Evolutionary conservation across 2,329 filamentous ascomycete species (phyloP).

Genomic region (Davidsoniella eucalypti): DNA sequence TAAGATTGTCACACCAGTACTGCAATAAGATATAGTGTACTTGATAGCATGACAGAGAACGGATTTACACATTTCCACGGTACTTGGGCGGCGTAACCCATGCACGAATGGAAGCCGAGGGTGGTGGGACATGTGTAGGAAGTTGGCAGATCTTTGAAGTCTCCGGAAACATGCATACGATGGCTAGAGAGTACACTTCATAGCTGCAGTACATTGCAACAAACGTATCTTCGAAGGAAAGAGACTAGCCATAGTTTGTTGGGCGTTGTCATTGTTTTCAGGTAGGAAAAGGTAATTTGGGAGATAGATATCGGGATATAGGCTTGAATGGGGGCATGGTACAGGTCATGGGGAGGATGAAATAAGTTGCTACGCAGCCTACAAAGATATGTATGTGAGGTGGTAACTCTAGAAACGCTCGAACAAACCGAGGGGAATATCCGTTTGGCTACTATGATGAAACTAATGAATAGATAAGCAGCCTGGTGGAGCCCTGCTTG

Average conservation of each 20-base stretch:
- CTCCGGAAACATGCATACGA: slow-evolving; percentile 31
- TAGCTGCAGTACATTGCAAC: slow-evolving; percentile 39
- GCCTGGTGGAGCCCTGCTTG: too few species aligned
- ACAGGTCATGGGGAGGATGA: too few species aligned
- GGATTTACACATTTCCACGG: slow-evolving; percentile 47
- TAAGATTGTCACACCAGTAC: slow-evolving; percentile 47
- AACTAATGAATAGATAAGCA: too few species aligned
- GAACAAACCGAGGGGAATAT: too few species aligned
- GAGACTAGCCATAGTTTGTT: slow-evolving; percentile 21
- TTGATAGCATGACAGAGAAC: slow-evolving; percentile 58
- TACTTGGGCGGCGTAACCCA: slow-evolving; percentile 65
- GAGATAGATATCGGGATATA: too few species aligned
- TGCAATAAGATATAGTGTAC: slow-evolving; percentile 50
- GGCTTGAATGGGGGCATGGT: too few species aligned
- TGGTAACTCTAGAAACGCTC: too few species aligned
- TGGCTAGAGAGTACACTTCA: slow-evolving; percentile 52
- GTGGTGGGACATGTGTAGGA: slow-evolving; percentile 17
- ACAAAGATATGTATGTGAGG: too few species aligned
- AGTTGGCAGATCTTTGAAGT: slow-evolving; percentile 21
- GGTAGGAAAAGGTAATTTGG: too few species aligned
- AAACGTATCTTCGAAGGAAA: slow-evolving; percentile 32
- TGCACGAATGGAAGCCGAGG: slow-evolving; percentile 56
- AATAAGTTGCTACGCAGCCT: too few species aligned
- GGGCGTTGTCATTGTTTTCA: slow-evolving; percentile 23
- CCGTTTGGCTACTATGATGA: too few species aligned